Conservation (phyloP, 257 asterid genomes). For the Petunia axillaris region DNA sequence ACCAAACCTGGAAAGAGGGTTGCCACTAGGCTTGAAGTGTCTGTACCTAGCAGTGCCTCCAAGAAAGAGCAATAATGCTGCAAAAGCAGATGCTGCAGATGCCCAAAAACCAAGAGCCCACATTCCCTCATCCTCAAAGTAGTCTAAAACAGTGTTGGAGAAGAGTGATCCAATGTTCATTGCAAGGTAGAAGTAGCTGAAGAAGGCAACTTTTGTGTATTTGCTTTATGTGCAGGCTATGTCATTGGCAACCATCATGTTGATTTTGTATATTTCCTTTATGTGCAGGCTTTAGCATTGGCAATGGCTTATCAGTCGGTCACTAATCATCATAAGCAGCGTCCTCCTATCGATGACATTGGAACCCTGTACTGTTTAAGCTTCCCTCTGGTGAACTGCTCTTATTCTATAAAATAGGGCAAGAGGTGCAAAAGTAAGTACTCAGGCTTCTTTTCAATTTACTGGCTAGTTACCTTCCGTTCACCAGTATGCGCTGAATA, state of each 20-base stretch:
- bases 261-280: too few species aligned
- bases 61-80: slow-evolving; percentile 68
- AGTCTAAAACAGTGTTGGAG: slow-evolving; percentile 77
- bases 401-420: slow-evolving; percentile 82
- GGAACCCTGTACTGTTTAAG: slow-evolving; percentile 90
- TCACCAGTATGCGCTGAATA: background rate
- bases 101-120: slow-evolving; percentile 96
- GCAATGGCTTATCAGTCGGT: too few species aligned
- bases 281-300: too few species aligned
- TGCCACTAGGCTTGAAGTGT: slow-evolving; percentile 78
- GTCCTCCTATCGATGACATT: slow-evolving; percentile 1
- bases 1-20: slow-evolving; percentile 69
- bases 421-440: slow-evolving; percentile 84
- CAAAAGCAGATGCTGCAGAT: slow-evolving; percentile 70
- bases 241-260: too few species aligned
- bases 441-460: background rate
- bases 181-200: slow-evolving; percentile 87
- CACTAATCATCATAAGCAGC: too few species aligned
- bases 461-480: background rate
- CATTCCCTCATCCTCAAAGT: slow-evolving; percentile 77
- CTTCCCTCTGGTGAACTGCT: slow-evolving; percentile 73
- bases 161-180: slow-evolving; percentile 85
- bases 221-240: too few species aligned
- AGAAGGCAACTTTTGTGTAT: slow-evolving; percentile 42
- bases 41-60: slow-evolving; percentile 73